Evolutionary conservation across 345 rosid genomes (phyloP).

Genomic region (Hypericum perforatum): DNA sequence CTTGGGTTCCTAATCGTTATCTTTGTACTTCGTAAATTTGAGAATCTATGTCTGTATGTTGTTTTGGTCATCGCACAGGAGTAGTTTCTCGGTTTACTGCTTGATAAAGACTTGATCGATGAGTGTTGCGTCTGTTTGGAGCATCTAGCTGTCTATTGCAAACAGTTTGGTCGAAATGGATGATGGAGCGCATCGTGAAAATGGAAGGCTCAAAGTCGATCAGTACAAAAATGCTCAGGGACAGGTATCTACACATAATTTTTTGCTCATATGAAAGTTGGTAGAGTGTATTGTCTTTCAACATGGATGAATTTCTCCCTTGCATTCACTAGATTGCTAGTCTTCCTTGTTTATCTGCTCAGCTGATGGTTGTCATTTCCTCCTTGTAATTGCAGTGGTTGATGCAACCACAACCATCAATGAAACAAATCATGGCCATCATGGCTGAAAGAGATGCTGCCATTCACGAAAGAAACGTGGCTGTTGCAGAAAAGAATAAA

Average conservation of each 20-base stretch:
- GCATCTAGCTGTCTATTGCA: neutral
- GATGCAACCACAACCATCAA: conserved; percentile 92
- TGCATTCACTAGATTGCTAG: neutral
- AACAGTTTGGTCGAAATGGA: conserved; percentile 45
- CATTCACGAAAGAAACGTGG: conserved; percentile 78
- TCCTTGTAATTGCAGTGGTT: conserved; percentile 55
- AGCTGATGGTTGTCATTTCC: conserved; percentile 12
- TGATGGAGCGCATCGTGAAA: conserved; percentile 89
- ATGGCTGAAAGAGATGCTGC: conserved; percentile 98
- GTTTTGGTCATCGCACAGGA: too few relatives aligned
- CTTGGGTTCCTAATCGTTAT: too few relatives aligned
- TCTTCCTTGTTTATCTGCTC: conserved; percentile 4
- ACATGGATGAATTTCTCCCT: too few relatives aligned
- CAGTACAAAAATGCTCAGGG: conserved; percentile 70
- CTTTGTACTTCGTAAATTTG: too few relatives aligned
- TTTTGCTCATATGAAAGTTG: conserved; percentile 6
- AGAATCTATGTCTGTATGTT: too few relatives aligned
- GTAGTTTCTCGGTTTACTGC: too few relatives aligned
- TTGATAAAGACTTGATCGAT: too few relatives aligned
- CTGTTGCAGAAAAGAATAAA: conserved; percentile 82
- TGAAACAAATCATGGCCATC: conserved; percentile 97
- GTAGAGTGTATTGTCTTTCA: neutral
- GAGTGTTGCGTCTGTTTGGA: too few relatives aligned
- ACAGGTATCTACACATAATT: conserved; percentile 44
- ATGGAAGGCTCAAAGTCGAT: conserved; percentile 76